Evolutionary conservation across 202 grass and related monocot genomes (phyloP), one percentile per base, ranked within the genome.

Genomic region (Brachypodium distachyon): DNA sequence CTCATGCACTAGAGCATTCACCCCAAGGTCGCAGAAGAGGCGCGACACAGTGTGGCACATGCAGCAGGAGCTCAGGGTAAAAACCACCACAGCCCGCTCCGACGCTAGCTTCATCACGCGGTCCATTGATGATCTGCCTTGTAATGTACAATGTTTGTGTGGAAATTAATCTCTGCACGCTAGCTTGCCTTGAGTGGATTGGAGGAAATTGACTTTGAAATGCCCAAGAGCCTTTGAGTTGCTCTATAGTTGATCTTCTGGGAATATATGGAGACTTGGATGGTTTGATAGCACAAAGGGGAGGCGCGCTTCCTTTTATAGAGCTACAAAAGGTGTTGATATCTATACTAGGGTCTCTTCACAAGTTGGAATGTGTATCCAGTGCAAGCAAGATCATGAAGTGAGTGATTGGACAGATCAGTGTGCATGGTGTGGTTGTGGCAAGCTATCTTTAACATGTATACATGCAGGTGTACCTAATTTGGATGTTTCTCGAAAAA

Each of bases 41-140:
- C 57, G 31, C 1, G 16, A 7, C 57, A 61, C 31, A 9, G 57
- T 36, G 84, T 90, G 87, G 70, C 78, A 88, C 91, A 93, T 93
- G 85, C 87, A 88, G 74, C 87, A 90, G 7, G 82, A 85, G 73
- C 91, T 93, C 41, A 40, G 50, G 37, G 84, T 93, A 82, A 93
- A 93, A 50, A 93, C 32, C 32, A 88, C 84, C 50, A 93, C 91
- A 0, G 87, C 69, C 0, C 84, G 44, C 67, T 93, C 84, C 7
- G 91, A 90, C 9, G 78, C 82, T 0, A 90, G 14, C 54, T 72
- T 86, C 70, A 22, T 94, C 63, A 94, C 87, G 3, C 77, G 79
- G 12, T 94, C 88, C 91, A 94, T 59, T n/a, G n/a, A n/a, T n/a
- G n/a, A 31, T 93, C 37, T 17, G 2, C 10, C 26, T 1, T 11